phyloP scores from a whole-genome alignment of 2,329 filamentous ascomycete species.

The Microdochium paspali region DNA sequence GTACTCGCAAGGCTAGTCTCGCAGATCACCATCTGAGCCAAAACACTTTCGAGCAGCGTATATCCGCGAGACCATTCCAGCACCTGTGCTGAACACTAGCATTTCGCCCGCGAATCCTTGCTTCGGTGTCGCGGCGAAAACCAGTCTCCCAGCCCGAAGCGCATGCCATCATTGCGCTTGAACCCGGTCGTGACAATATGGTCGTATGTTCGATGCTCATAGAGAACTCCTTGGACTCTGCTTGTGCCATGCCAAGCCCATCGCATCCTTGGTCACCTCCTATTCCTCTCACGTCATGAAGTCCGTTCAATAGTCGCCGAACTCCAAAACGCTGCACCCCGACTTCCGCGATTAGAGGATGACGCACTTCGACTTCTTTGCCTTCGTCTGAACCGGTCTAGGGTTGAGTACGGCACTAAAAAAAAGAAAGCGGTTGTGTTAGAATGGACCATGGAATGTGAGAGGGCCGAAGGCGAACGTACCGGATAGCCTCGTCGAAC shows the following conservation, averaged over 20 bases:
- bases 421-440: slow-evolving; percentile 10
- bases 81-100: not conserved
- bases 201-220: too few species aligned
- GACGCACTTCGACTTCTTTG: slow-evolving; percentile 59
- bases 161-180: not conserved
- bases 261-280: too few species aligned
- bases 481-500: slow-evolving; percentile 98
- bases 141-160: too few species aligned
- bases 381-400: slow-evolving; percentile 44
- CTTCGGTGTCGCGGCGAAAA: too few species aligned
- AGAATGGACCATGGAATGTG: slow-evolving; percentile 4
- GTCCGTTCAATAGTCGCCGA: too few species aligned
- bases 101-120: too few species aligned
- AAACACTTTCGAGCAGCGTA: too few species aligned
- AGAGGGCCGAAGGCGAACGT: slow-evolving; percentile 28
- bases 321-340: too few species aligned
- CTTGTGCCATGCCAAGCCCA: too few species aligned
- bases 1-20: not conserved
- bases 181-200: not conserved
- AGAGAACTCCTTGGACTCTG: not conserved
- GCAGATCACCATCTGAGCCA: too few species aligned
- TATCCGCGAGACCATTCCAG: too few species aligned
- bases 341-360: slow-evolving; percentile 54
- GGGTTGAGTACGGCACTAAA: slow-evolving; percentile 63
- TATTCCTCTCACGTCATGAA: too few species aligned